Conservation (phyloP, 108 stramenopile genomes). For the Nitzschia inconspicua region DNA sequence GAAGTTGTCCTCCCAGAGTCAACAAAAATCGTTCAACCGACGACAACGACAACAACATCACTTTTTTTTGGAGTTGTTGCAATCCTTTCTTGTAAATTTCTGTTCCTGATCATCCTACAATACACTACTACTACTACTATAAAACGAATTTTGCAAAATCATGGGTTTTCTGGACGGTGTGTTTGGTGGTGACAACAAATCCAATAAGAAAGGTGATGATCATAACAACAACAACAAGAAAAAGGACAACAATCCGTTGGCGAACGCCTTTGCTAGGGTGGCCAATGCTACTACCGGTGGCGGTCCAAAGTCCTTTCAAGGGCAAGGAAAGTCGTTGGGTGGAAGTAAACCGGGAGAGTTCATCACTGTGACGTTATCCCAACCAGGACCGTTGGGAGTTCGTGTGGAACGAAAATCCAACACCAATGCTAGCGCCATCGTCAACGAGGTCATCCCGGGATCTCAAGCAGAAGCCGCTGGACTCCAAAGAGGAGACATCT, state of each 20-base stretch:
- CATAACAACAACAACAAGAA: constrained; percentile 30
- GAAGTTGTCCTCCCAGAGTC: too few species aligned
- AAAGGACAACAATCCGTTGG: constrained; percentile 18
- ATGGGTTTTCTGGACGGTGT: constrained; percentile 39
- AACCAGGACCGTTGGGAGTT: constrained; percentile 62
- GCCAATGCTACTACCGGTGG: constrained; percentile 8
- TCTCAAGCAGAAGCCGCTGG: constrained; percentile 61
- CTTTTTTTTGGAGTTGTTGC: too few species aligned
- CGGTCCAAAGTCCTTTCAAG: constrained; percentile 27
- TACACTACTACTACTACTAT: too few species aligned
- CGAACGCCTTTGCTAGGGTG: neutral
- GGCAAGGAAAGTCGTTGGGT: constrained; percentile 58
- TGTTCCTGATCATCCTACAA: too few species aligned
- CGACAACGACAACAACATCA: too few species aligned
- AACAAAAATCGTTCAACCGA: too few species aligned
- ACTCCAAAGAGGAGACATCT: constrained; percentile 69
- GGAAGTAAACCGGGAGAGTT: constrained; percentile 57
- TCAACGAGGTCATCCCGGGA: constrained; percentile 41
- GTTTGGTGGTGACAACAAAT: constrained; percentile 19
- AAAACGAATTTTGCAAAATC: too few species aligned
- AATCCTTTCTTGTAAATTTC: too few species aligned
- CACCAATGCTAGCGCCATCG: constrained; percentile 41
- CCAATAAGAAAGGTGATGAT: constrained; percentile 7
- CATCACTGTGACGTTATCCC: constrained; percentile 35
- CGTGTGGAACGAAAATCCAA: constrained; percentile 57